These are phyloP conservation scores for Chrysoporthe cubensis DNA, from an alignment of 2,329 filamentous ascomycete genomes.

Conservation along the genomic window DNA sequence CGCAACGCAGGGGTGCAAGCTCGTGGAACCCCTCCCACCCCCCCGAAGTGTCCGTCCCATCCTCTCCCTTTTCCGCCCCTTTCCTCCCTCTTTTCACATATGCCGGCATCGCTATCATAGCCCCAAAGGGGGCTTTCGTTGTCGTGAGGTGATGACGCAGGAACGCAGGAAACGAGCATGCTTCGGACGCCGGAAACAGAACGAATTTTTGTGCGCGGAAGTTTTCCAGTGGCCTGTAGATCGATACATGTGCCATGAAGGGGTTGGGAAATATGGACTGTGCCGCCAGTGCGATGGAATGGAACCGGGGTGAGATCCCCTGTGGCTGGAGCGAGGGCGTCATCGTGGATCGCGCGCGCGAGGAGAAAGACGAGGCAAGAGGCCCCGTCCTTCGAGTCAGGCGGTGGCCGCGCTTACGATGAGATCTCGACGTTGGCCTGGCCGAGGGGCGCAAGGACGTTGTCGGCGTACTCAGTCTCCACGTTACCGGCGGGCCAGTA, in stretches of 20 bases:
- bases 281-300: slow-evolving; percentile 12
- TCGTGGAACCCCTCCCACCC: neutral
- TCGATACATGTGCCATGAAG: slow-evolving; percentile 7
- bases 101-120: slow-evolving; percentile 1
- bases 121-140: slow-evolving; percentile 2
- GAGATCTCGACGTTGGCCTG: slow-evolving; percentile 35
- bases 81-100: neutral
- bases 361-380: neutral
- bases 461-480: slow-evolving; percentile 52
- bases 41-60: neutral
- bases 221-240: neutral
- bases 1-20: neutral
- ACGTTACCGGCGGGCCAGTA: slow-evolving; percentile 74
- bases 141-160: neutral
- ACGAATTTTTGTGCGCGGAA: neutral
- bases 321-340: neutral
- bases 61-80: neutral
- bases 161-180: neutral
- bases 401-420: neutral
- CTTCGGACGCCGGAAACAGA: neutral
- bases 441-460: slow-evolving; percentile 51
- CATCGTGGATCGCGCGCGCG: neutral
- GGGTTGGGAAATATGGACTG: neutral
- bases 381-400: neutral
- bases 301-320: neutral